phyloP scores from a whole-genome alignment of 2,329 filamentous ascomycete genomes.

The Botryotinia narcissicola region DNA sequence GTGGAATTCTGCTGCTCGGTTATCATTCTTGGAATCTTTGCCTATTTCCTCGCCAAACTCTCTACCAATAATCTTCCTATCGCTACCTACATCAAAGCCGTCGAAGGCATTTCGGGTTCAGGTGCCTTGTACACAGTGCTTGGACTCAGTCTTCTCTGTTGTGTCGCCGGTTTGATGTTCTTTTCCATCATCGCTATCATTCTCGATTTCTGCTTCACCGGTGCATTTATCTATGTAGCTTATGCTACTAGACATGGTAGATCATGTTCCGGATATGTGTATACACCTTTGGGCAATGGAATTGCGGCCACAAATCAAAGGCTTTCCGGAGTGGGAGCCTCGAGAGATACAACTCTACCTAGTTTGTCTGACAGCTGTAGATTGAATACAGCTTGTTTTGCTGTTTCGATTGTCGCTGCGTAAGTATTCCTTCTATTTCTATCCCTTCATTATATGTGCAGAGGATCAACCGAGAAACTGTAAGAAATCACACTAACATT shows the following conservation, averaged over 20 bases:
- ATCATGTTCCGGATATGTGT: conserved; percentile 62
- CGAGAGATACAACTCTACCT: conserved; percentile 42
- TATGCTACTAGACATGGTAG: conserved; percentile 69
- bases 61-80: conserved; percentile 63
- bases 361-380: conserved; percentile 63
- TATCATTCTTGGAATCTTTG: conserved; percentile 75
- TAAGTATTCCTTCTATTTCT: conserved; percentile 44
- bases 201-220: conserved; percentile 74
- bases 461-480: not conserved
- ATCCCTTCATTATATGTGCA: not conserved
- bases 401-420: conserved; percentile 75
- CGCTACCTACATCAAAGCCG: conserved; percentile 64
- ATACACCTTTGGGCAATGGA: conserved; percentile 68
- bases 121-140: conserved; percentile 72
- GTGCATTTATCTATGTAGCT: conserved; percentile 78
- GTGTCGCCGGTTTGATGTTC: conserved; percentile 69
- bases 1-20: conserved; percentile 71
- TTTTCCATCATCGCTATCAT: conserved; percentile 72
- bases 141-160: conserved; percentile 74
- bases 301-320: conserved; percentile 47
- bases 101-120: conserved; percentile 74
- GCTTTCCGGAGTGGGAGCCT: conserved; percentile 48
- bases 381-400: conserved; percentile 74
- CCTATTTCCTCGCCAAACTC: conserved; percentile 78
- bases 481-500: conserved; percentile 11